Base-by-base conservation (phyloP, 2,329 filamentous ascomycete genomes). In the Sphaerulina musiva region DNA sequence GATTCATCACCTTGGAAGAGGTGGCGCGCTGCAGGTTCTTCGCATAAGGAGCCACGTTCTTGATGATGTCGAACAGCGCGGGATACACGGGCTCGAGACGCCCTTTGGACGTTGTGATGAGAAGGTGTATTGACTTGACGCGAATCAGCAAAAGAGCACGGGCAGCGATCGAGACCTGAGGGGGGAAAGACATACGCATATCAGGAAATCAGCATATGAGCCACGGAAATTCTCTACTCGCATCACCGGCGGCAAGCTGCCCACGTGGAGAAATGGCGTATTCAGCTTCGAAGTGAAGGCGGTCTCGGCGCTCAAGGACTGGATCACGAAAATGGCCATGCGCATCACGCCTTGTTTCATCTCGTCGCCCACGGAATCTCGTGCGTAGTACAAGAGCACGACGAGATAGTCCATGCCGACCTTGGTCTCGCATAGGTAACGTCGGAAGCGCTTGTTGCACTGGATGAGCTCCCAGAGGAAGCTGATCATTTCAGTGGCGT, bases 401-500 rank as follows among this genome's bases (percentile, higher is more conserved):
- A 97, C 82, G 48, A 96, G 80, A 71, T 97, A 96, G 69, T 98
- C 93, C 66, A 96, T 89, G 0, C 88, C 89, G 51, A 92, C 80
- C 67, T 93, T 89, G 0, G 93, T 97, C 64, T 98, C 93, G 59
- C 97, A 92, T 65, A 98, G 93, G 71, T 96, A 98, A 1, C 90
- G 89, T 32, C 93, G 81, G 73, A 98, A 98, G 55, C 92, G 82
- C 73, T 95, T 97, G 73, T 98, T 98, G 78, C 92, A 96, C 71
- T 98, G 93, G 4, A 93, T 83, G 38, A 89, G 83, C 74, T 98
- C 93, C 93, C 93, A 98, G 68, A 97, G 96, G 2, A 98, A 78
- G 80, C 96, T 93, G 52, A 97, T 84, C 75, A 95, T 95, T 72
- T 98, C 93, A 1, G 93, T 91, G 0, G 91, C 89, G 79, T 92